A percentile compares a stretch with the other conserved stretches of the same genome.
Conservation (phyloP, 2,329 filamentous ascomycete genomes). For the Leptographium galeiforme region DNA sequence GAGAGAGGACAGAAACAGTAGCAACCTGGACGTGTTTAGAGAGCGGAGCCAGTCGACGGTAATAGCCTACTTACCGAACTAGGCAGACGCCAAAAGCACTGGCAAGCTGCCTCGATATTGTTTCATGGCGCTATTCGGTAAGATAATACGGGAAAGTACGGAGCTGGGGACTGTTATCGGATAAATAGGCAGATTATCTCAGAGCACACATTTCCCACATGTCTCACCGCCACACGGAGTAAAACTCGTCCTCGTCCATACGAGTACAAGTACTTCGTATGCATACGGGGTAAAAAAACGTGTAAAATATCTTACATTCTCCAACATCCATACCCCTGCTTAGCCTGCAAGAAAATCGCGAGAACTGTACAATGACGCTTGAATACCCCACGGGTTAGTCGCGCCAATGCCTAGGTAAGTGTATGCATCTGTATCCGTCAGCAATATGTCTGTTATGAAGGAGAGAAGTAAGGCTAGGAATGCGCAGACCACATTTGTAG, state of each 20-base stretch:
- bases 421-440: constrained; percentile 40
- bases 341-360: constrained; percentile 1
- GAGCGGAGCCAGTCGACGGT: neutral
- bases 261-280: too few relatives aligned
- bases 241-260: too few relatives aligned
- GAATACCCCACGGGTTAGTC: constrained; percentile 49
- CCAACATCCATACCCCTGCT: too few relatives aligned
- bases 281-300: too few relatives aligned
- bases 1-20: neutral
- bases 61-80: too few relatives aligned
- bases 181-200: neutral
- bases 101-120: neutral
- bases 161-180: neutral
- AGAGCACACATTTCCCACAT: too few relatives aligned
- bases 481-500: constrained; percentile 54
- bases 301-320: too few relatives aligned
- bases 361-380: constrained; percentile 24
- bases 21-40: neutral
- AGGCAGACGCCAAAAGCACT: neutral
- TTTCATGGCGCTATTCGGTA: neutral
- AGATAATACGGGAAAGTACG: neutral
- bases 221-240: too few relatives aligned
- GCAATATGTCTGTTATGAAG: neutral
- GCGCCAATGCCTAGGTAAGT: constrained; percentile 51
- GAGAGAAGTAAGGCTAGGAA: too few relatives aligned